Base-by-base conservation (phyloP, 2,329 filamentous ascomycete genomes). In the Fusarium sp. region DNA sequence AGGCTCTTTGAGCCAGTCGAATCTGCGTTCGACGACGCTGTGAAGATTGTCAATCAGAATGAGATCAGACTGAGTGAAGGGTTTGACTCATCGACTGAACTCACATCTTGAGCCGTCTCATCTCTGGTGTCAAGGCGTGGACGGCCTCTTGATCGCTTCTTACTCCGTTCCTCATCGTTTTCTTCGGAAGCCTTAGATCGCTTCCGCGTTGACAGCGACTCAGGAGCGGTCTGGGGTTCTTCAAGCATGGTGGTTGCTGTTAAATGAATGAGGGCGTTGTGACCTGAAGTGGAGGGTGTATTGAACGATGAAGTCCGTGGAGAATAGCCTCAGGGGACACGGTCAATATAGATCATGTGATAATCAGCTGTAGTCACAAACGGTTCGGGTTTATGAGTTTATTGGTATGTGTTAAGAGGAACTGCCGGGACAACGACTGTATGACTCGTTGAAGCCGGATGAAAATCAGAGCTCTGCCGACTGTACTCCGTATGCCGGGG, bases 1-100 rank as follows among this genome's bases (percentile, higher is more conserved):
- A 97, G 2, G 94, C 94, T 73, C 94, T 86, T 80, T 97, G 94
- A 4, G 94, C 94, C 60, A 95, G 87, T 29, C 94, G 91, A 71
- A 97, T 96, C 79, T 97, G 94, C 10, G 93, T 95, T 60, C 94
- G 89, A 58, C 94, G 92, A 69, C 94, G 91, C 92, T 93, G 44
- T 44, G 33, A 52, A 67, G 49, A 27, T 69, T 70, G 69, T 81
- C 64, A 80, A 76, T 61, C 48, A 18, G n/a, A 35, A 52, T 63
- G 41, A 56, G 18, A 29, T 23, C n/a, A 7, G 27, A 21, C 62
- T 41, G 41, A 37, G 25, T 37, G 29, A 19, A 25, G 18, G 21
- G n/a, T 27, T 45, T 21, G 44, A 15, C 27, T 39, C 31, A 21
- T 38, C 37, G 27, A 27, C n/a, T 51, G 25, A 23, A 62, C 92